Conservation (phyloP, 331 rosid species). For the Stylosanthes scabra region DNA sequence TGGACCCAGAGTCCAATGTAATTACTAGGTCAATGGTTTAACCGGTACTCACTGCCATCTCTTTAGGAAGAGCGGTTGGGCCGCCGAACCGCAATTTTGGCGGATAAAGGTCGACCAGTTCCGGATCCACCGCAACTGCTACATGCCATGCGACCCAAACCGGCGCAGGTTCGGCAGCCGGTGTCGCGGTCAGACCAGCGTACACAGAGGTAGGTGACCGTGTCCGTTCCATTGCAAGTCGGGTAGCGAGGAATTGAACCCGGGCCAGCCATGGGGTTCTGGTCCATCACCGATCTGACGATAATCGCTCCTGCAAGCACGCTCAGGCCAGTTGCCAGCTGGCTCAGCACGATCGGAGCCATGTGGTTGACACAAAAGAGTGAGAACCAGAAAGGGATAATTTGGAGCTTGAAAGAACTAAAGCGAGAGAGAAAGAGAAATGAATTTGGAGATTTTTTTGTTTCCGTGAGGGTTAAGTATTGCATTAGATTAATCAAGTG, state of each 20-base stretch:
- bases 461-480: background rate
- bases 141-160: slow-evolving; percentile 83
- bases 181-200: slow-evolving; percentile 91
- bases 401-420: background rate
- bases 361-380: slow-evolving; percentile 11
- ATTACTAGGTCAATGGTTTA: background rate
- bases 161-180: slow-evolving; percentile 84
- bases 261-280: slow-evolving; percentile 89
- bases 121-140: slow-evolving; percentile 91
- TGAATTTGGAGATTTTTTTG: slow-evolving; percentile 10
- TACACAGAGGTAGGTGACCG: slow-evolving; percentile 74
- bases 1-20: slow-evolving; percentile 10
- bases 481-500: background rate
- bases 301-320: slow-evolving; percentile 87
- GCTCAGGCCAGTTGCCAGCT: slow-evolving; percentile 85
- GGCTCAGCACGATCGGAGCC: slow-evolving; percentile 77
- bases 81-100: slow-evolving; percentile 60
- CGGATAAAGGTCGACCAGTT: slow-evolving; percentile 87
- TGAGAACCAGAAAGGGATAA: background rate
- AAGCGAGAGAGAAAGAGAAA: background rate
- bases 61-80: slow-evolving; percentile 54
- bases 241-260: slow-evolving; percentile 81
- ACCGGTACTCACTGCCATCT: too few species aligned
- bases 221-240: slow-evolving; percentile 88
- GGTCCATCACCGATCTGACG: slow-evolving; percentile 81